phyloP scores from a whole-genome alignment of 1,284 basidiomycete genomes.

The Stereum hirsutum region DNA sequence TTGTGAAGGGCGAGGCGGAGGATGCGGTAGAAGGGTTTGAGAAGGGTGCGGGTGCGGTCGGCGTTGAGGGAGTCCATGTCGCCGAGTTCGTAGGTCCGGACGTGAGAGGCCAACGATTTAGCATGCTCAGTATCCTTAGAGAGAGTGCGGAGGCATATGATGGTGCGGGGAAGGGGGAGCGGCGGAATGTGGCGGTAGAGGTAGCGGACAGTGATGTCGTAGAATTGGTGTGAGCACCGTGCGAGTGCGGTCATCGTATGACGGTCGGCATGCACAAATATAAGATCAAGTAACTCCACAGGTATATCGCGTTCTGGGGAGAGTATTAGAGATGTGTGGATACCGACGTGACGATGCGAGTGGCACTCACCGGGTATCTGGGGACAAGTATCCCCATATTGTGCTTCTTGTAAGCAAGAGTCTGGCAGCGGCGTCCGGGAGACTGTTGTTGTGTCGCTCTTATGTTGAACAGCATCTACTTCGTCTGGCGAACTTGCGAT shows the following conservation, averaged over 20 bases:
- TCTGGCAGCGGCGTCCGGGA: no score
- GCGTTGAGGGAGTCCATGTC: slow-evolving; percentile 7
- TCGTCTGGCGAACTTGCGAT: no score
- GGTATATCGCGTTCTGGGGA: slow-evolving; percentile 7
- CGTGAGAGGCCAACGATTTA: slow-evolving; percentile 5
- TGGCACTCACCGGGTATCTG: no score
- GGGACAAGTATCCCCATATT: no score
- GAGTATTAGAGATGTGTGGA: no score
- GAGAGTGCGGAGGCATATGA: slow-evolving; percentile 5
- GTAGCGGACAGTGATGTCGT: slow-evolving; percentile 6
- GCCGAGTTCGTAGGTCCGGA: slow-evolving; percentile 10
- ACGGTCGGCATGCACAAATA: slow-evolving; percentile 7
- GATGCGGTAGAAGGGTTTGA: slow-evolving; percentile 8
- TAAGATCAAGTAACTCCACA: slow-evolving; percentile 9
- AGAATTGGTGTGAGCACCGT: slow-evolving; percentile 5
- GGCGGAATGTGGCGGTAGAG: slow-evolving; percentile 12
- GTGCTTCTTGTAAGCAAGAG: no score
- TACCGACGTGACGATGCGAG: no score
- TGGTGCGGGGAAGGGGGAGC: slow-evolving; percentile 7
- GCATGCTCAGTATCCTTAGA: neutral
- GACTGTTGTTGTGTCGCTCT: no score
- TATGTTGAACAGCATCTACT: no score
- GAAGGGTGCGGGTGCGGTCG: slow-evolving; percentile 5
- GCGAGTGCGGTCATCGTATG: slow-evolving; percentile 6
- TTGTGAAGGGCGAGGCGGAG: slow-evolving; percentile 13